phyloP scores from a whole-genome alignment of 169 alveolate genomes.

The Sarcocystis neurona region DNA sequence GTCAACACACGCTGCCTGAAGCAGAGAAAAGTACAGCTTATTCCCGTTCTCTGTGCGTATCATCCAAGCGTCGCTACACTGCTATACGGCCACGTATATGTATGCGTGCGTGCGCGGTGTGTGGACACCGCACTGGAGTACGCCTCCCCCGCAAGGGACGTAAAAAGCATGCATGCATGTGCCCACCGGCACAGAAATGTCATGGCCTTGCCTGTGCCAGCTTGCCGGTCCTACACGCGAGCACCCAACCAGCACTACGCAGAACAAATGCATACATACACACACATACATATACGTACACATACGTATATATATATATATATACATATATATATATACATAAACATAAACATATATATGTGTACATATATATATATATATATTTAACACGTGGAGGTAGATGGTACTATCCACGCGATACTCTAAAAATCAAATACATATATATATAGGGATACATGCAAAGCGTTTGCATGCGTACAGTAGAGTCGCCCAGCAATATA shows the following conservation, averaged over 20 bases:
- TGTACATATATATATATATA: neutral
- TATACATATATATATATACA: neutral
- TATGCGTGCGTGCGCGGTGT: too few species aligned
- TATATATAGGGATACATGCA: neutral
- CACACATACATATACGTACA: neutral
- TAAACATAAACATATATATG: neutral
- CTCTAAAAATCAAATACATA: neutral
- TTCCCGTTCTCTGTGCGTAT: too few species aligned
- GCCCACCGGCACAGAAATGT: neutral
- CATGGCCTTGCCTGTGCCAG: too few species aligned
- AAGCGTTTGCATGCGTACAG: slow-evolving; percentile 41
- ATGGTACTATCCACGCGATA: too few species aligned
- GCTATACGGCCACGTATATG: too few species aligned
- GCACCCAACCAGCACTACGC: neutral
- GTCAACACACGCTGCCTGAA: too few species aligned
- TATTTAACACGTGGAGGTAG: too few species aligned
- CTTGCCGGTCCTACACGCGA: too few species aligned
- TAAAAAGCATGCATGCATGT: neutral
- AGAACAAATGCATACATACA: neutral
- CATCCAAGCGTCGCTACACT: too few species aligned
- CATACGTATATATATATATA: neutral
- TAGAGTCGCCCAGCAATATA: slow-evolving; percentile 69
- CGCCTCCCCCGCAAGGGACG: neutral
- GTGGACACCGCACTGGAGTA: too few species aligned
- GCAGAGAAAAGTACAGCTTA: too few species aligned